Base-by-base conservation (phyloP, 306 rosid genomes). In the Rubus idaeus region DNA sequence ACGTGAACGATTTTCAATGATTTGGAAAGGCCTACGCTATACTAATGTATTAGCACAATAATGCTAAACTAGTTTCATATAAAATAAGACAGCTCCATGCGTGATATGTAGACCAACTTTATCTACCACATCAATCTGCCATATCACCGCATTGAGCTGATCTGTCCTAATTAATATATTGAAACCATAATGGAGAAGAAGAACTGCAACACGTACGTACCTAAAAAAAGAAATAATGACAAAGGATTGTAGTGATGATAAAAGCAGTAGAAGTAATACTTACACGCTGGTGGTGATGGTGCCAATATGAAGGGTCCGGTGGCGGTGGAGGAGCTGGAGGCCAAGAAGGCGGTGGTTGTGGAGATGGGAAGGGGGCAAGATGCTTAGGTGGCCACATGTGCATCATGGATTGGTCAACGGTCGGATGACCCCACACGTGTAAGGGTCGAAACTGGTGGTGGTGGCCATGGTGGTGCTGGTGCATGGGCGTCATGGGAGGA, bases 391-490 rank as follows among this genome's bases (percentile, higher is more conserved):
- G 95, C 96, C 96, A 90, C 84, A 70, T 83, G 71, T 81, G 88
- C 85, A 91, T 79, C 18, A 85, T 79, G 42, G 90, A 86, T 5
- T 84, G 98, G 75, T 93, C 91, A 75, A 83, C 69, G 3, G 87
- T 58, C 8, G 98, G 98, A 79, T 94, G 98, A 14, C 98, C 98
- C 98, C 98, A 95, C 18, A 92, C 98, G 76, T 95, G 97, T 16
- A 95, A 71, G n/a, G 97, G 93, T 81, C 96, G 88, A 70, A 86
- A 90, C 77, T 90, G 90, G 80, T 84, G 90, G 79, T 76, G 86
- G 55, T n/a, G 82, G 51, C 21, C 21, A 1, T 57, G 83, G 62
- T 6, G 68, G 55, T 9, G 30, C 30, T 50, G 79, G 35, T 58
- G 78, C 47, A 60, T 74, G 56, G 90, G 83, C 21, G 76, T 70